Evolutionary conservation across 345 rosid species (phyloP), one percentile per base, ranked within the genome.

Genomic region (Noccaea bulbosa): DNA sequence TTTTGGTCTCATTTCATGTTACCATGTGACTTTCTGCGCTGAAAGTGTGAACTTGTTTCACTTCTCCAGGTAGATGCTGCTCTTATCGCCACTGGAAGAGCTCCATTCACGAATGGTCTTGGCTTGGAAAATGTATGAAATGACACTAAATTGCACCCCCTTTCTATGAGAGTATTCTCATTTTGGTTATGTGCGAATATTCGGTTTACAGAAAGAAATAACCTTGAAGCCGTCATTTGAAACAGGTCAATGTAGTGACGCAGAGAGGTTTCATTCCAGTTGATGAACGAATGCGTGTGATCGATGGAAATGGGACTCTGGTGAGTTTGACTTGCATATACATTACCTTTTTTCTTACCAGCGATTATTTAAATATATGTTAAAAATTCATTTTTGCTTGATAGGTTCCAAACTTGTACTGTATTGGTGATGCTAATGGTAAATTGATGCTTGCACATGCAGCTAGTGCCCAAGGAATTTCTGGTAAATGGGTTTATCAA

Each of bases 381-480:
- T 48, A 27, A 43, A 27, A 49, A 79, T 40, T 44, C 54, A 62
- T 17, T 67, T 63, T 65, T 77, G 17, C 33, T 35, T 72, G 10
- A 47, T 64, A 94, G 99, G 93, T 94, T 71, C 96, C 98, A 30
- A 85, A 94, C 63, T 51, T 94, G 61, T 94, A 83, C 75, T 94
- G 99, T 79, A 93, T 91, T 46, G 96, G 99, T 73, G 98, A 95
- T 85, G 97, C 91, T 32, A 92, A 90, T 61, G 99, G 98, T 72
- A 95, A 92, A 85, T 78, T 95, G 97, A 95, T 95, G 99, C 98
- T 95, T 8, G 99, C 99, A 71, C 99, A 95, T 84, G 92, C 98
- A 46, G 98, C 99, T 39, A 95, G 98, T 78, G 98, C 99, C 52
- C 99, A 95, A 85, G 98, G 99, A 86, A 95, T 95, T 68, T 95